Percentiles rank a stretch among this genome's conserved stretches.
Conservation (phyloP, 2,329 filamentous ascomycete genomes). For the Aspergillus novofumigatus region DNA sequence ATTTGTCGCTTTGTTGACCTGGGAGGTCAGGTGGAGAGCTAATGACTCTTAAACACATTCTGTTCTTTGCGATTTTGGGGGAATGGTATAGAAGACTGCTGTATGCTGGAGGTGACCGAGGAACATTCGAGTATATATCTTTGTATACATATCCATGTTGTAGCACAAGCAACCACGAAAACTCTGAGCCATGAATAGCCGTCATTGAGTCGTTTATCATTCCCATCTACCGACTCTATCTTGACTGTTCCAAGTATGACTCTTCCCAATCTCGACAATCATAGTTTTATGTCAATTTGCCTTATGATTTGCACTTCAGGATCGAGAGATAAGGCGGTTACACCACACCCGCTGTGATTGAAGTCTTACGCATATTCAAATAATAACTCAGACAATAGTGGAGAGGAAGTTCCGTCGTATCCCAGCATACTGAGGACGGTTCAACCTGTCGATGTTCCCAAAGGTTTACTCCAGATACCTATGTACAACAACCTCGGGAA, state of each 20-base stretch:
- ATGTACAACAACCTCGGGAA: neutral
- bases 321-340: neutral
- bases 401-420: neutral
- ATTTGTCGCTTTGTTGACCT: neutral
- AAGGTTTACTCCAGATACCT: neutral
- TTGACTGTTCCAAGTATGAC: neutral
- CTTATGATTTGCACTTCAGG: neutral
- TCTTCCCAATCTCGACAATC: neutral
- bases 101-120: neutral
- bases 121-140: neutral
- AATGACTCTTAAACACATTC: neutral
- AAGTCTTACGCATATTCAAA: neutral
- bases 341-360: neutral
- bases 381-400: neutral
- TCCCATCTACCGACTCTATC: neutral
- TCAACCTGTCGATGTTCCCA: neutral
- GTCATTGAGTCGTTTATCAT: no score
- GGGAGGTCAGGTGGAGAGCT: neutral
- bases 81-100: neutral
- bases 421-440: neutral
- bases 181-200: neutral
- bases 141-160: neutral
- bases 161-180: neutral
- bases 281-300: neutral
- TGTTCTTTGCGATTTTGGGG: neutral